A percentile compares a stretch with the other conserved stretches of the same genome.
Evolutionary conservation across 164 flowering plant species (phyloP).

Genomic region (Magnolia changhungtana): DNA sequence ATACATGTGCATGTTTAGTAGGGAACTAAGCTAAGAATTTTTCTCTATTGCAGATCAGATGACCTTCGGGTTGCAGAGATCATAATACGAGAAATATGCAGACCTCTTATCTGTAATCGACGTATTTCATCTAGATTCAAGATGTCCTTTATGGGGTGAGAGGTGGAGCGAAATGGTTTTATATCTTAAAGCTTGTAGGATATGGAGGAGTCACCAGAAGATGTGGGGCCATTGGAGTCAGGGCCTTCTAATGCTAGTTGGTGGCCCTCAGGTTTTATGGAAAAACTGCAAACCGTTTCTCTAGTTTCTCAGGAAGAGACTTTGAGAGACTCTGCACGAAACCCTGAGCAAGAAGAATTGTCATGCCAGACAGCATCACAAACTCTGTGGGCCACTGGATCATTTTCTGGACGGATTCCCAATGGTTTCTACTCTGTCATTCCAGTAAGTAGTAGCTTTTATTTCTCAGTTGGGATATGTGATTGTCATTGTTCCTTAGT

Average conservation of each 20-base stretch:
- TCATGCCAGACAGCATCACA: conserved; percentile 65
- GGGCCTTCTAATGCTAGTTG: conserved; percentile 64
- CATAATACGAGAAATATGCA: conserved; percentile 6
- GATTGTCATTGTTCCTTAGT: background rate
- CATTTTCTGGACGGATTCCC: conserved; percentile 79
- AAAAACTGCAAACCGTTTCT: conserved; percentile 70
- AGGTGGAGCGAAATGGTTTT: conserved; percentile 59
- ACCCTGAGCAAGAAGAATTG: conserved; percentile 43
- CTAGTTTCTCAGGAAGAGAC: conserved; percentile 54
- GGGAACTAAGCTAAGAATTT: background rate
- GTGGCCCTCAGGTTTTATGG: conserved; percentile 80
- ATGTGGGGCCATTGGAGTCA: conserved; percentile 56
- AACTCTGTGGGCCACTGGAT: conserved; percentile 83
- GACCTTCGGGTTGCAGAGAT: conserved; percentile 10
- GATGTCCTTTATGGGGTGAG: conserved; percentile 45
- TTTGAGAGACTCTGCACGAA: conserved; percentile 32
- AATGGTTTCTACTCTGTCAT: conserved; percentile 91
- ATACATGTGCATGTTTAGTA: background rate
- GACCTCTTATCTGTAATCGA: conserved; percentile 8
- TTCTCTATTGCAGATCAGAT: conserved; percentile 21
- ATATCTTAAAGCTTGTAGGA: conserved; percentile 30
- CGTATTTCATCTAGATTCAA: conserved; percentile 8
- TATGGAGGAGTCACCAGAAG: conserved; percentile 84
- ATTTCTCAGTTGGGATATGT: background rate
- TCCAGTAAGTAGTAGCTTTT: conserved; percentile 53